Evolutionary conservation across 495 filamentous ascomycete species (phyloP), one percentile per base, ranked within the genome.

Genomic region (Penicillium pancosmium): DNA sequence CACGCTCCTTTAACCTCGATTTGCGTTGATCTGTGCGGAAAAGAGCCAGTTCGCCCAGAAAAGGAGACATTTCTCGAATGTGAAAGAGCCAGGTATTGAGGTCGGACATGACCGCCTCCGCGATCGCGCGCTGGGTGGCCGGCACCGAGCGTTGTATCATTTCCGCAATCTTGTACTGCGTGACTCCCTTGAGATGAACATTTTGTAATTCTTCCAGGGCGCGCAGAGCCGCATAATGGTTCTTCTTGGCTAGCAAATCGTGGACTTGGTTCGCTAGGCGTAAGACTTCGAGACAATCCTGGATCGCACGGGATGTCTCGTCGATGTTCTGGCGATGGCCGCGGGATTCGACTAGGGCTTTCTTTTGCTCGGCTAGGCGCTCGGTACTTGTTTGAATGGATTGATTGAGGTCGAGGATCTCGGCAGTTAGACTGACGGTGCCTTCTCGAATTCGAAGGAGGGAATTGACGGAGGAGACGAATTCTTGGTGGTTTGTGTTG

Each of bases 11-110:
- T 63, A 96, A 91, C 52, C 94, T 82, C 38, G 82, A 82, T 56
- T 93, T 86, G n/a, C 94, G 84, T 64, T 95, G 80, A 61, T 96
- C 88, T 0, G 94, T 98, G 66, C 96, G 91, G 66, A 92, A 97
- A 68, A 99, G 92, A 21, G 94, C 92, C n/a, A 99, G 89, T 72
- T 98, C 93, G 4, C 94, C 94, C 21, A 99, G 78, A 54, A 93
- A 96, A 59, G 96, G 92, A 0, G 92, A 96, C 35, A 92, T 95
- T 70, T 98, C 95, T 56, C 95, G 86, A 59, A 99, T 96, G 31
- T 91, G 87, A 68, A 87, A 98, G n/a, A 99, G 79, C 94, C 94
- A 99, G 2, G 91, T 97, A 70, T 97, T 98, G 36, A 99, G 74
- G 73, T 99, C 94, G 2, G 86, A 88, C 95, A 97, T 97, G 56